Conservation (phyloP, 805 yeast species). For the Yarrowia porcina region DNA sequence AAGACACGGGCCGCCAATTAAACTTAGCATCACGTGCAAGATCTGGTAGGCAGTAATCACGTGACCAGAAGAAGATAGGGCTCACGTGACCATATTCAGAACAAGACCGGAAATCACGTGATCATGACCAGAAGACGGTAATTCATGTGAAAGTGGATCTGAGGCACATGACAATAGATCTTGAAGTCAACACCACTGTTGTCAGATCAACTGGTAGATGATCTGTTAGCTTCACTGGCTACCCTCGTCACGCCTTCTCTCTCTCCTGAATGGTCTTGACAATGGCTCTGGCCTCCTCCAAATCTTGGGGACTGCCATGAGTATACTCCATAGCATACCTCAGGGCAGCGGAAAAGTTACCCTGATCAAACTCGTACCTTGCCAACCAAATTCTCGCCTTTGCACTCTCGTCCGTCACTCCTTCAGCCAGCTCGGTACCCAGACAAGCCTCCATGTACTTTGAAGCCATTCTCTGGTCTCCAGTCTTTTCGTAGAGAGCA, state of each 20-base stretch:
- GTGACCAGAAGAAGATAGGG: too few relatives aligned
- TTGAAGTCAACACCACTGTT: too few relatives aligned
- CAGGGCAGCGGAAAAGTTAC: conserved; percentile 65
- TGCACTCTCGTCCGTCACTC: conserved; percentile 66
- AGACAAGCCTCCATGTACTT: conserved; percentile 62
- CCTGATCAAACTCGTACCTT: conserved; percentile 52
- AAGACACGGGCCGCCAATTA: too few relatives aligned
- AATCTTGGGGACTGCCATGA: conserved; percentile 74
- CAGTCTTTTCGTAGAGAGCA: conserved; percentile 54
- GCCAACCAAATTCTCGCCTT: conserved; percentile 89
- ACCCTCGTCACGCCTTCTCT: not conserved
- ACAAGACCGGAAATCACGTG: too few relatives aligned
- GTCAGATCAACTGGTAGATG: too few relatives aligned
- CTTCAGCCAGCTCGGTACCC: conserved; percentile 62
- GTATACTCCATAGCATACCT: conserved; percentile 68
- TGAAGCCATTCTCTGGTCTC: conserved; percentile 53
- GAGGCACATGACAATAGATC: too few relatives aligned
- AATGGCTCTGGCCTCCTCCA: conserved; percentile 83
- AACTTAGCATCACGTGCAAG: too few relatives aligned
- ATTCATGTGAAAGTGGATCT: too few relatives aligned
- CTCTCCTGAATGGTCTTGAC: conserved; percentile 55
- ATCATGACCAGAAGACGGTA: too few relatives aligned
- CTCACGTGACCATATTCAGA: too few relatives aligned
- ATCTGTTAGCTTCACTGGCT: too few relatives aligned
- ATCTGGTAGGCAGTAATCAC: too few relatives aligned